Base-by-base conservation (phyloP, 2,329 filamentous ascomycete genomes). In the Fusarium liriodendri region DNA sequence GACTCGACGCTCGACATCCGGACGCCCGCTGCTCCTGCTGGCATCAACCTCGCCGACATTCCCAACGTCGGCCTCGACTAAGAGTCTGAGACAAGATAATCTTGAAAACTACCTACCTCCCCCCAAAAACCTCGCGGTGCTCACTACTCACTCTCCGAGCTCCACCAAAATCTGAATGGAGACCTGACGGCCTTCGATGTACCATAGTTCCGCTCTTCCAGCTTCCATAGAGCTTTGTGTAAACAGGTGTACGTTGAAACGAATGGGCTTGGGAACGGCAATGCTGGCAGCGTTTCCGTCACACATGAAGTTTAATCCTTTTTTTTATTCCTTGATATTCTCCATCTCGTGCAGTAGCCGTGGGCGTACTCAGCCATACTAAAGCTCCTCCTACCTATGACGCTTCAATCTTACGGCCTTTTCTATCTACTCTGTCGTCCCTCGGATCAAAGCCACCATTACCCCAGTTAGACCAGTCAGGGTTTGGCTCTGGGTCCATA, bases 381-480 rank as follows among this genome's bases (percentile, higher is more conserved):
- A 47, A 47, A 16, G 8, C 42, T 9, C 18, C 42, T 47, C 42
- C 8, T 27, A 16, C 35, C 70, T 72, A 78, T 55, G 63, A 76
- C 20, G 74, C 66, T 72, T 87, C 88, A 70, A 90, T 89, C 74
- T 89, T 90, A 78, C 92, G 91, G 2, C 95, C 95, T 84, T 98
- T 98, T 76, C 93, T 89, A 82, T 96, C 94, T 10, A 98, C 95
- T 72, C 96, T 89, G 82, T 93, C 90, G 83, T 98, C 97, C 58
- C 94, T 88, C 1, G 96, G 96, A 84, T 98, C 95, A 81, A 98
- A 98, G 0, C 96, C 97, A 2, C 96, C 96, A 74, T 95, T 94
- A 0, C 96, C 97, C 95, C 95, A 98, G 20, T 93, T 90, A 11
- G 96, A 96, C 97, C 96, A 98, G 80, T 98, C 95, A 1, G 95